These are phyloP conservation scores for Peronospora destructor DNA, from an alignment of 352 stramenopile species.

Conservation along the genomic window DNA sequence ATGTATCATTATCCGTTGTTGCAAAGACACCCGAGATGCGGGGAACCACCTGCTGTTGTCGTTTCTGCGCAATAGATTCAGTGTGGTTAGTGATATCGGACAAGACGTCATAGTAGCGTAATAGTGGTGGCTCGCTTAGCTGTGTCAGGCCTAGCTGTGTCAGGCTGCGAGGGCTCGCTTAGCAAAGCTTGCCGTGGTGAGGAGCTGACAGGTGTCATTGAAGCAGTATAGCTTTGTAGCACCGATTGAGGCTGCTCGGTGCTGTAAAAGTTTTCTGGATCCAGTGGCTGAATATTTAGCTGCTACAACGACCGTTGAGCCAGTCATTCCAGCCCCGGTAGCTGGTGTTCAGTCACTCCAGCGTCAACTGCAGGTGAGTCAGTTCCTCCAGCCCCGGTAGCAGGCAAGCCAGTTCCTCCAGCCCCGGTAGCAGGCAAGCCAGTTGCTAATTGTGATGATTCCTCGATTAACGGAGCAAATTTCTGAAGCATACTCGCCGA, in stretches of 20 bases:
- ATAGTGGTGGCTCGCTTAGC: constrained; percentile 1
- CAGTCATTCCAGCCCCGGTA: not conserved
- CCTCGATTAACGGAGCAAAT: not conserved
- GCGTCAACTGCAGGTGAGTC: too few relatives aligned
- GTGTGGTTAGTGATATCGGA: constrained; percentile 60
- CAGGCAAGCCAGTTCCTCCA: too few relatives aligned
- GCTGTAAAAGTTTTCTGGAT: too few relatives aligned
- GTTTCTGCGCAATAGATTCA: constrained; percentile 9
- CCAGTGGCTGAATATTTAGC: too few relatives aligned
- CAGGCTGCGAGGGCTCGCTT: constrained; percentile 4
- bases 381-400: too few relatives aligned
- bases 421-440: too few relatives aligned
- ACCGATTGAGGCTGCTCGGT: constrained; percentile 4
- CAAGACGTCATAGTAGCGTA: constrained; percentile 20
- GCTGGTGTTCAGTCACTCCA: too few relatives aligned
- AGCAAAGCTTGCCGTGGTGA: not conserved
- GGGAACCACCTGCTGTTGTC: constrained; percentile 14
- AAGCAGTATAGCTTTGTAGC: not conserved
- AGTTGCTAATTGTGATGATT: not conserved
- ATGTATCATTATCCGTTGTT: constrained; percentile 2
- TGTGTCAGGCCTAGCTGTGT: too few relatives aligned
- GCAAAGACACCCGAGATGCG: constrained; percentile 1
- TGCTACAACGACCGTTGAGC: too few relatives aligned
- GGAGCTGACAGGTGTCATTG: constrained; percentile 2
- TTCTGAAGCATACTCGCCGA: not conserved